Evolutionary conservation across 495 filamentous ascomycete genomes (phyloP).

Genomic region (Extremus antarcticus): DNA sequence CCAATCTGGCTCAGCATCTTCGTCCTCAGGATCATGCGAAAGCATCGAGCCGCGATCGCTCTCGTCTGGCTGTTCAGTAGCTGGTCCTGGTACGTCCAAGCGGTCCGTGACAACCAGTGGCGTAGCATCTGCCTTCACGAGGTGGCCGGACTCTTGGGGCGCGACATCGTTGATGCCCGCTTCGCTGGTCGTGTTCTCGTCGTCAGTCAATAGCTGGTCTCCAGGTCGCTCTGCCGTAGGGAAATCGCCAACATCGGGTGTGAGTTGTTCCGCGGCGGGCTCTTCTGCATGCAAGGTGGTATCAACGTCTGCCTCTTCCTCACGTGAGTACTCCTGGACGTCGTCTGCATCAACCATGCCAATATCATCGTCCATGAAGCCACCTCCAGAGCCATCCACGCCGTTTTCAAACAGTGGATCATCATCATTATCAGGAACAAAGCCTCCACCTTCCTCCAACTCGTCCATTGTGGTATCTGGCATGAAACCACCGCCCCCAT

Average conservation of each 20-base stretch:
- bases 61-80: not conserved
- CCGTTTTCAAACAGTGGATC: not conserved
- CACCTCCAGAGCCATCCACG: slow-evolving; percentile 5
- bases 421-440: slow-evolving; percentile 4
- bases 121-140: not conserved
- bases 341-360: not conserved
- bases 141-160: no score
- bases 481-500: slow-evolving; percentile 18
- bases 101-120: not conserved
- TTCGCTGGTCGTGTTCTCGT: not conserved
- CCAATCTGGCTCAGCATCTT: slow-evolving; percentile 59
- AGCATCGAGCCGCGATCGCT: slow-evolving; percentile 28
- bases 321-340: not conserved
- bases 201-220: no score
- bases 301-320: no score
- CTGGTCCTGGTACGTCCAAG: not conserved
- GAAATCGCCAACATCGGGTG: not conserved
- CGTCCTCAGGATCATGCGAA: slow-evolving; percentile 56
- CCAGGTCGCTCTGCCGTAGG: not conserved
- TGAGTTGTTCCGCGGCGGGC: not conserved
- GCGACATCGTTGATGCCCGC: not conserved
- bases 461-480: slow-evolving; percentile 5
- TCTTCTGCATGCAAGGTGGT: not conserved
- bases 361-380: not conserved
- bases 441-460: slow-evolving; percentile 10